Evolutionary conservation across 257 asterid genomes (phyloP).

Genomic region (Nemophila menziesii): DNA sequence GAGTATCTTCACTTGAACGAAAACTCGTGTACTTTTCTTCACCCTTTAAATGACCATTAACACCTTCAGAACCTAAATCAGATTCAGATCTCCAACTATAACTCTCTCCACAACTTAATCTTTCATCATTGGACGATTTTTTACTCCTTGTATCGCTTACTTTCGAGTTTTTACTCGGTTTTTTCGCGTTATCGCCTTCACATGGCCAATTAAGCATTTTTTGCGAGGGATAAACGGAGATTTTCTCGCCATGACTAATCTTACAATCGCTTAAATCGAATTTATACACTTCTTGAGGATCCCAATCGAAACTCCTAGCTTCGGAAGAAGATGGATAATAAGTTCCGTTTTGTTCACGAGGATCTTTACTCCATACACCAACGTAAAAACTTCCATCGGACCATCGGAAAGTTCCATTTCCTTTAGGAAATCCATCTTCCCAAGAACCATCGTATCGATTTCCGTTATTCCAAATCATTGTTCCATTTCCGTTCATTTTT

Average conservation of each 20-base stretch:
- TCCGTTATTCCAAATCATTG: conserved; percentile 65
- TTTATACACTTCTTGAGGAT: conserved; percentile 49
- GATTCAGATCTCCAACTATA: conserved; percentile 36
- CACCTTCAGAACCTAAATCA: conserved; percentile 36
- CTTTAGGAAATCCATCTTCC: conserved; percentile 71
- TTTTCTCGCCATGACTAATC: conserved; percentile 40
- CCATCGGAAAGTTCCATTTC: conserved; percentile 73
- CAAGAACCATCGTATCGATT: conserved; percentile 68
- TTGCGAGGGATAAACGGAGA: conserved; percentile 52
- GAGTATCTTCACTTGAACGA: conserved; percentile 21
- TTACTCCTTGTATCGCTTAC: conserved; percentile 18
- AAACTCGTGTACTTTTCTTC: conserved; percentile 20
- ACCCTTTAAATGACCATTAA: conserved; percentile 23
- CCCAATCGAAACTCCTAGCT: conserved; percentile 40
- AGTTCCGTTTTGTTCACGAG: conserved; percentile 62
- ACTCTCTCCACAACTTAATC: conserved; percentile 24
- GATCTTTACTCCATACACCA: conserved; percentile 75
- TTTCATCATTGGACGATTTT: conserved; percentile 31
- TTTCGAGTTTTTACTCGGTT: conserved; percentile 20
- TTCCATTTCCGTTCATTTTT: conserved; percentile 63
- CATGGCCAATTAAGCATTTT: conserved; percentile 48
- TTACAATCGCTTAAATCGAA: conserved; percentile 36
- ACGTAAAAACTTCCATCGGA: conserved; percentile 72
- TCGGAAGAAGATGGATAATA: conserved; percentile 49
- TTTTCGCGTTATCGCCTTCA: conserved; percentile 35